These are phyloP conservation scores for Mycena leptocephala DNA, from an alignment of 768 basidiomycete genomes.

Conservation along the genomic window DNA sequence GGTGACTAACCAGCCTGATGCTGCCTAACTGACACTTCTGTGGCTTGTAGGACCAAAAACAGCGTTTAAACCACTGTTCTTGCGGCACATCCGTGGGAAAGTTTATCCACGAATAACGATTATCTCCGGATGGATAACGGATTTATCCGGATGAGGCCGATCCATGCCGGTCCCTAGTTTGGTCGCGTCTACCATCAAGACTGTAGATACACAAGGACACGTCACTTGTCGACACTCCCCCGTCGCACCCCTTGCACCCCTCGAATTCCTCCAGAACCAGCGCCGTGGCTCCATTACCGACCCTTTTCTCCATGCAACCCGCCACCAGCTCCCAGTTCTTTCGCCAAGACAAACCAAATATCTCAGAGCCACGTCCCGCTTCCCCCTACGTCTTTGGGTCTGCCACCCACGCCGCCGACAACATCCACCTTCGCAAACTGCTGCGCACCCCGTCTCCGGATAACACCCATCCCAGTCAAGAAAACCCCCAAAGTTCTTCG, in stretches of 20 bases:
- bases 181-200: too few species aligned
- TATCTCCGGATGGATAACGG: too few species aligned
- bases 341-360: slow-evolving; percentile 47
- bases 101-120: too few species aligned
- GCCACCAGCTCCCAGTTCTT: slow-evolving; percentile 37
- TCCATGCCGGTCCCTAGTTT: too few species aligned
- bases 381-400: slow-evolving; percentile 85
- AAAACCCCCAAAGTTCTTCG: slow-evolving; percentile 43
- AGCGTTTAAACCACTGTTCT: too few species aligned
- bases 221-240: slow-evolving; percentile 73
- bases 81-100: too few species aligned
- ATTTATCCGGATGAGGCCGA: too few species aligned
- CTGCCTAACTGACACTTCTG: too few species aligned
- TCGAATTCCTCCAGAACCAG: slow-evolving; percentile 86
- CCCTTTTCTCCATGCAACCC: slow-evolving; percentile 78
- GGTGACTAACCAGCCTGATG: too few species aligned
- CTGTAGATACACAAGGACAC: too few species aligned
- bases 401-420: slow-evolving; percentile 62
- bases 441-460: slow-evolving; percentile 72
- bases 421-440: slow-evolving; percentile 70
- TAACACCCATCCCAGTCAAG: slow-evolving; percentile 54
- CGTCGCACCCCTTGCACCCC: slow-evolving; percentile 79
- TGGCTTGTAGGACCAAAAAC: too few species aligned
- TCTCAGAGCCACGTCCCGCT: slow-evolving; percentile 68
- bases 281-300: slow-evolving; percentile 90